Conservation (phyloP, 2,329 filamentous ascomycete genomes). For the Colletotrichum lentis region DNA sequence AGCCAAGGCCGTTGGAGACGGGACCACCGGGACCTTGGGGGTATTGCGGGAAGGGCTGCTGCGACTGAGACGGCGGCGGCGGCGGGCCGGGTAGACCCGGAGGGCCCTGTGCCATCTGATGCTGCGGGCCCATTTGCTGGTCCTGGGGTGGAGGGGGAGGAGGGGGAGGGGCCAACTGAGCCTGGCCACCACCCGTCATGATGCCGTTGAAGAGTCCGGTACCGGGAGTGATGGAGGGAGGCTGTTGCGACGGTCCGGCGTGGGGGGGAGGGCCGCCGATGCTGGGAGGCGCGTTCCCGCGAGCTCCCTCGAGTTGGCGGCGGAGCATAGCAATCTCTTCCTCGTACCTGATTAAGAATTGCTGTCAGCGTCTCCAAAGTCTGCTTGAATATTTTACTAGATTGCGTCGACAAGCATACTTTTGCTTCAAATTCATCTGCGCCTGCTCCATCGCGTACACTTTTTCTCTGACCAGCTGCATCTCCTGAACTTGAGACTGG, state of each 20-base stretch:
- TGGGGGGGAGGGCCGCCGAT: slow-evolving; percentile 78
- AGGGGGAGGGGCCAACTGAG: slow-evolving; percentile 83
- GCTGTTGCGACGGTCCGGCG: slow-evolving; percentile 80
- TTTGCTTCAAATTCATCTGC: slow-evolving; percentile 87
- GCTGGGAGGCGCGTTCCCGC: slow-evolving; percentile 66
- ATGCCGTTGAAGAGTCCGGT: slow-evolving; percentile 95
- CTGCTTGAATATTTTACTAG: too few relatives aligned
- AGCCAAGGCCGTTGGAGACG: slow-evolving; percentile 75
- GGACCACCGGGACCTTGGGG: slow-evolving; percentile 62
- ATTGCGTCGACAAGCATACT: slow-evolving; percentile 65
- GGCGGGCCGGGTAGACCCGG: slow-evolving; percentile 68
- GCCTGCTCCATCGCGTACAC: slow-evolving; percentile 92
- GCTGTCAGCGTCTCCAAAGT: slow-evolving; percentile 35
- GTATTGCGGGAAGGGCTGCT: slow-evolving; percentile 78
- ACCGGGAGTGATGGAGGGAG: slow-evolving; percentile 88
- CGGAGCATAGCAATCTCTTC: slow-evolving; percentile 86
- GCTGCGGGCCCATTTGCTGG: slow-evolving; percentile 63
- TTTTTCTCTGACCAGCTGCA: slow-evolving; percentile 92
- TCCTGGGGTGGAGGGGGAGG: slow-evolving; percentile 68
- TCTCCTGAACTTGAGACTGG: slow-evolving; percentile 88
- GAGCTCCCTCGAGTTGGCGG: slow-evolving; percentile 82
- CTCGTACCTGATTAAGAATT: slow-evolving; percentile 74
- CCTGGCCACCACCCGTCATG: slow-evolving; percentile 88
- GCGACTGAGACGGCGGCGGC: slow-evolving; percentile 67
- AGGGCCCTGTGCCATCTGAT: slow-evolving; percentile 76